Base-by-base conservation (phyloP, 257 asterid species). In the Scutellaria galericulata region DNA sequence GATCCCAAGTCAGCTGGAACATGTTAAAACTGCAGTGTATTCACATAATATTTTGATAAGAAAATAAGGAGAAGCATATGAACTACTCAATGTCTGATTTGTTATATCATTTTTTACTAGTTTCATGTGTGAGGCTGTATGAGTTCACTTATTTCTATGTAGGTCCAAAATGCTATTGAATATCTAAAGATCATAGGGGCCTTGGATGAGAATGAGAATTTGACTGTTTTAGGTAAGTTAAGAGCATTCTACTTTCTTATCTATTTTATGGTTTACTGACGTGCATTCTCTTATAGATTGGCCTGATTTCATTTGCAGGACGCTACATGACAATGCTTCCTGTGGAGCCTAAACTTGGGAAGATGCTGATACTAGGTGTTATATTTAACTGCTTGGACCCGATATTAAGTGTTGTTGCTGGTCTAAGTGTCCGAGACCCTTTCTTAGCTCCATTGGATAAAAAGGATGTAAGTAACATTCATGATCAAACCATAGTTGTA, bases 301-400 rank as follows among this genome's bases (percentile, higher is more conserved):
- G 45, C 59, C 52, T 76, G 60, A 76, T 63, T 73, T 71, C 80
- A 58, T 81, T 77, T 58, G 71, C 89, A 93, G 98, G 98, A 40
- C 82, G 84, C 66, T 91, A 91, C 90, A 80, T 93, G 82, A 86
- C 96, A 61, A 83, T 85, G 95, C 97, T 93, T 71, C 98, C 98
- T 11, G 79, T 86, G 96, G 98, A 91, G 88, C 98, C 98, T 71
- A 93, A 93, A 82, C 93, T 91, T 65, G 98, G 98, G 79, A 93
- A 93, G 80, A 93, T 93, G 97, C 96, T 93, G 79, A 74, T 93
- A 76, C 88, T 88, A 75, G 98, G 98, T 77, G 90, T 93, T 22
- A 84, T 79, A 71, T 85, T 93, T 71, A 86, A 91, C 80, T 93
- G 98, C 85, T 83, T 93, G 87, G 98, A 93, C 58, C 98, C 98